phyloP scores from a whole-genome alignment of 2,329 filamentous ascomycete species.

The Fonsecaea monophora region DNA sequence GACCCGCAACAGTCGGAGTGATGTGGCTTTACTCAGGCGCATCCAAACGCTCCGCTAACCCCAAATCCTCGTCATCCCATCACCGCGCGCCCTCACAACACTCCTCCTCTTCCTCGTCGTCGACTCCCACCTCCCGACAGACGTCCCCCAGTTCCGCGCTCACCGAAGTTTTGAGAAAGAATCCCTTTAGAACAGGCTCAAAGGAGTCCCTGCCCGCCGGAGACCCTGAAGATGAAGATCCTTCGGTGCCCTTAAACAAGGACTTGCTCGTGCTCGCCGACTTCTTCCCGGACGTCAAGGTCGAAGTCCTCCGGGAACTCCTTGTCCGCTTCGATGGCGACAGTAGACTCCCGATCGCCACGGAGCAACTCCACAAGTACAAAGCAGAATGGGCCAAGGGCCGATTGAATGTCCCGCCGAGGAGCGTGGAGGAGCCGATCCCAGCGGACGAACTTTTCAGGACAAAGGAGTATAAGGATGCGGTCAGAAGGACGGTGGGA shows the following conservation, averaged over 20 bases:
- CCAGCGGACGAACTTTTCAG: conserved; percentile 54
- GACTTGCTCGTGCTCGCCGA: conserved; percentile 50
- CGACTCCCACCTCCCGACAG: conserved; percentile 29
- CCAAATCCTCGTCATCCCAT: conserved; percentile 10
- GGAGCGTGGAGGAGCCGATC: conserved; percentile 41
- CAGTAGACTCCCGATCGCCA: conserved; percentile 55
- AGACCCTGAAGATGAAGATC: conserved; percentile 43
- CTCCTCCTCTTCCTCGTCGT: conserved; percentile 17
- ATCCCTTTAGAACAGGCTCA: conserved; percentile 48
- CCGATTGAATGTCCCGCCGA: conserved; percentile 51
- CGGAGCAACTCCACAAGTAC: conserved; percentile 55
- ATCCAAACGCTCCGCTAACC: conserved; percentile 33
- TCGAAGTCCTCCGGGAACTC: conserved; percentile 57
- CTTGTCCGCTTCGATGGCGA: conserved; percentile 55
- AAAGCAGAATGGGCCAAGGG: conserved; percentile 57
- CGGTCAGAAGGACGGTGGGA: conserved; percentile 48
- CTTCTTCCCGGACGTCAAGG: conserved; percentile 55
- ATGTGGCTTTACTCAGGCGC: conserved; percentile 36
- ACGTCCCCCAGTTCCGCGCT: conserved; percentile 47
- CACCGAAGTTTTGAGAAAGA: conserved; percentile 53
- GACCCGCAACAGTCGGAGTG: conserved; percentile 19
- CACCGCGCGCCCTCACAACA: not conserved
- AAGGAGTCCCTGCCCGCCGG: conserved; percentile 30
- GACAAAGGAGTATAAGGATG: conserved; percentile 51
- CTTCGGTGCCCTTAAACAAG: conserved; percentile 50